Evolutionary conservation across 2,329 filamentous ascomycete species (phyloP), one percentile per base, ranked within the genome.

Genomic region (Microcyclosporella mali): DNA sequence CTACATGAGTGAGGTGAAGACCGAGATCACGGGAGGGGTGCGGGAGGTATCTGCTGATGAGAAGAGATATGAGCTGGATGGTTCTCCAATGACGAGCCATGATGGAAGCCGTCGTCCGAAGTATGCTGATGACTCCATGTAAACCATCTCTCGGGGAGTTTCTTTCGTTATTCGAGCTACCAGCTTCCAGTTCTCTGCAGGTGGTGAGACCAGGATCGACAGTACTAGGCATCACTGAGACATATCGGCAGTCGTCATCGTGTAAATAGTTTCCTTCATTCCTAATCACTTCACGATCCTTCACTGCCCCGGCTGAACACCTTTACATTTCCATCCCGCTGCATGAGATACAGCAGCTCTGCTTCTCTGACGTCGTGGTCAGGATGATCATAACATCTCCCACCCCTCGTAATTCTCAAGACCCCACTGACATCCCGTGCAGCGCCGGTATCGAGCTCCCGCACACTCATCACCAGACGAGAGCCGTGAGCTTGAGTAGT

Each of bases 361-460:
- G 73, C 79, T 55, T 85, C 76, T 38, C 67, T 59, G 9, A 55
- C 48, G 19, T 46, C 51, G n/a, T 39, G 18, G 38, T 44, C 6
- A 37, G 37, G 18, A 37, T 41, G 40, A 6, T 56, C 58, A 35
- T 61, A 59, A 11, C 44, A 47, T 2, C 60, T 61, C 12, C 69
- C 70, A 3, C 81, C 81, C 33, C 74, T 72, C 14, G 84, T 89
- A 37, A 92, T 73, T 52, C 88, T 77, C 50, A 95, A 59, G 33
- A 95, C 88, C 2, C 90, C 90, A 66, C 86, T 94, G 25, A 97
- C 86, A 66, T 95, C 90, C 61, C 77, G 82, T 49, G 90, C 89
- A n/a, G 82, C 81, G 1, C 90, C 90, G 0, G 88, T 94, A 59
- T 94, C 88, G 47, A 97, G 65, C 58, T 82, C 74, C 40, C 89